Evolutionary conservation across 129 eudicot species (phyloP), one percentile per base, ranked within the genome.

Genomic region (Flaveria bidentis): DNA sequence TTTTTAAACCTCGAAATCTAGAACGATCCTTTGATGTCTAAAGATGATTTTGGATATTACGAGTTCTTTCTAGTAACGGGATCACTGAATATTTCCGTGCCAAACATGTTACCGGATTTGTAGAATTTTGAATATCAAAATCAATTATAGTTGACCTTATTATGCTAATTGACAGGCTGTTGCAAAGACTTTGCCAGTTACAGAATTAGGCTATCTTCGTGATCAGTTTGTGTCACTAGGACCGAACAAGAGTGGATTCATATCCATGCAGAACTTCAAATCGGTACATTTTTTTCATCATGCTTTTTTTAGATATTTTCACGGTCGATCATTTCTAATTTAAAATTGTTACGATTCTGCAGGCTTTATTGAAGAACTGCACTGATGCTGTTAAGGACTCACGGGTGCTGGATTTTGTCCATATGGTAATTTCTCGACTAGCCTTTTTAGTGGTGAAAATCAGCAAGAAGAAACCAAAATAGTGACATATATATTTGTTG

Each of bases 361-460:
- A 95, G 99, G 97, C 97, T 16, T 83, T 86, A 71, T 61, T 75
- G 62, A 89, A 83, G 87, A 80, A 83, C 55, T 87, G 91, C 67
- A 95, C 99, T 0, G 97, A 91, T 79, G 96, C 99, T 57, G 80
- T 95, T 80, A 95, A 89, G 87, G 99, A 95, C 83, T 89, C 99
- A 22, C 88, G 97, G 30, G 99, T 91, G 79, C 78, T 95, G 18
- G 99, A 95, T 73, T 95, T 78, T 80, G 97, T 85, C 58, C 87
- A 76, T 81, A 82, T 82, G 99, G 99, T 95, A 51, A 76, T 17
- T 67, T 51, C 83, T 76, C 15, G 5, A 20, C 41, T 52, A 26
- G 56, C 30, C 67, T 80, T 50, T 36, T 78, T 78, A 60, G 5
- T 18, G 18, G 10, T 53, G 2, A 41, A 53, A 12, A 25, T 36